Percentiles rank a stretch among this genome's conserved stretches.
Conservation (phyloP, 768 basidiomycete species). For the Scleroderma bovista region DNA sequence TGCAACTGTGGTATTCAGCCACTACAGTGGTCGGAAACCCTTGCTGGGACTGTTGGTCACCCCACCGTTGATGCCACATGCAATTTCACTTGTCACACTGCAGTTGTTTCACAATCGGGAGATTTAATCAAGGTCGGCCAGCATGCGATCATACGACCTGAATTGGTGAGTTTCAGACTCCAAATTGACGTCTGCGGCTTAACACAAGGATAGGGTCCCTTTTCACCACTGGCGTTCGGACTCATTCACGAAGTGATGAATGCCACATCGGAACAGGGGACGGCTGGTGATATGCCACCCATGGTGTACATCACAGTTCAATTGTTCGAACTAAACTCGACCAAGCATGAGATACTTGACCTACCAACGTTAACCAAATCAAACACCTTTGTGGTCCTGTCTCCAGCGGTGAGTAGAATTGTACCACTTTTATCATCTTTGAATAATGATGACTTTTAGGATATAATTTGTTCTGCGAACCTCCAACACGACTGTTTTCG, state of each 20-base stretch:
- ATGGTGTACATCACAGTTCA: not conserved
- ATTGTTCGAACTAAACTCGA: not conserved
- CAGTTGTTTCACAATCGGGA: not conserved
- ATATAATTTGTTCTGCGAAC: constrained; percentile 14
- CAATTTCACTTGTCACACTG: not conserved
- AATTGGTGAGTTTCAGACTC: not conserved
- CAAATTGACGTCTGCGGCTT: not conserved
- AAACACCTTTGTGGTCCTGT: not conserved
- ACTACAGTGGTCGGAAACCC: not conserved
- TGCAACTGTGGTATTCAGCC: not conserved
- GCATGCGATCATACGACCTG: not conserved
- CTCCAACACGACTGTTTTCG: constrained; percentile 15
- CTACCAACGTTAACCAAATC: constrained; percentile 2
- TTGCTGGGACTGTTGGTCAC: not conserved
- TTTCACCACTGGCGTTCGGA: not conserved
- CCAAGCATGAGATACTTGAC: constrained; percentile 1
- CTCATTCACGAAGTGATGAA: not conserved
- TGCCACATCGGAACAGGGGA: not conserved
- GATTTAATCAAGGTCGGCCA: not conserved
- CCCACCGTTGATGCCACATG: not conserved
- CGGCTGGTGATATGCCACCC: not conserved
- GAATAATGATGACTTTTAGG: constrained; percentile 2
- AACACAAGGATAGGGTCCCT: not conserved
- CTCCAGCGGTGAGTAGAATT: not conserved
- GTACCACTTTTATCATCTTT: not conserved